Evolutionary conservation across 805 yeast species (phyloP), one percentile per base, ranked within the genome.

Genomic region (Candida koratica): DNA sequence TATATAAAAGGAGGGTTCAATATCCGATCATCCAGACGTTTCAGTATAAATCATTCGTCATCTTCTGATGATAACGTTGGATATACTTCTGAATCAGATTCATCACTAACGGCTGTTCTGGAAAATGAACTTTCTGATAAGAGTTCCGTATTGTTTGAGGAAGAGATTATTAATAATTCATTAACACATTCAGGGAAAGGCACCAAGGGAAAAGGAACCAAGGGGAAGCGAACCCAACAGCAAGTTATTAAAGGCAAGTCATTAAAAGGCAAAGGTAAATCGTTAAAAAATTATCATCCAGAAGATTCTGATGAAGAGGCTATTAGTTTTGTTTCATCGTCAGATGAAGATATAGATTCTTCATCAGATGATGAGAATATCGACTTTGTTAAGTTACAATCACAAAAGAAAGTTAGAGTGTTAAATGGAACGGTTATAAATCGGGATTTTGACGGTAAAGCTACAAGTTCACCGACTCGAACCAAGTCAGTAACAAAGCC

Each of bases 301-400:
- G 22, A 24, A 9, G 14, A 16, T 17, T 27, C 36, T n/a, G 25
- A 17, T 20, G 34, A 19, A 17, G 38, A 33, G 23, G 34, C 30
- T 3, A 22, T 33, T 6, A 38, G 37, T 25, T 38, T 38, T 26
- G 28, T 36, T 9, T 37, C 36, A 6, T 33, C 47, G 16, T 50
- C 54, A 6, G 56, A 49, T 6, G 60, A 58, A 25, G 55, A 42
- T 4, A 49, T 39, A 8, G 38, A 67, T 14, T 63, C 73, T 8
- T 73, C 79, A 8, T 75, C 81, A 0, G 81, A 76, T 47, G 86
- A 43, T 29, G 79, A 78, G 24, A 79, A 77, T 46, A 77, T 82
- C 2, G 90, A 84, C 58, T 81, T 80, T 53, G 84, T 83, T 11
- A 75, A 74, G 53, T 58, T 84, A 42, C 83, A 84, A 23, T 84